Conservation (phyloP, 257 asterid species). For the Jacaranda copaia region DNA sequence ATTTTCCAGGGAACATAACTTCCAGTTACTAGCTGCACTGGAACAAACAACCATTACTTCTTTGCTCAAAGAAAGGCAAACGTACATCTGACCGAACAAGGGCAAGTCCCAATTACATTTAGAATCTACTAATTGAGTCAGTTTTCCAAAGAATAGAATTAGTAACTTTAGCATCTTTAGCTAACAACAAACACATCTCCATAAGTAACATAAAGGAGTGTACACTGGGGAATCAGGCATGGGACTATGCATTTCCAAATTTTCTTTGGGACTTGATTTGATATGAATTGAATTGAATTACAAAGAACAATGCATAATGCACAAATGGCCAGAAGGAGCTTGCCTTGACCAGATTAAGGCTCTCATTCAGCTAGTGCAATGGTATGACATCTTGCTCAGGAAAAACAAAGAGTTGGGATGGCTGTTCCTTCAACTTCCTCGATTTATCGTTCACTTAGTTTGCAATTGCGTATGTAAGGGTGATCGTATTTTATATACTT, state of each 20-base stretch:
- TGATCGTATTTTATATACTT: slow-evolving; percentile 86
- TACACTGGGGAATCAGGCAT: slow-evolving; percentile 36
- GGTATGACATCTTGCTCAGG: slow-evolving; percentile 19
- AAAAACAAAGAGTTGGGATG: slow-evolving; percentile 31
- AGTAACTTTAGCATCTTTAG: slow-evolving; percentile 31
- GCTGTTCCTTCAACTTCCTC: slow-evolving; percentile 32
- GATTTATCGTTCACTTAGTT: slow-evolving; percentile 64
- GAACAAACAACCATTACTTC: slow-evolving; percentile 11
- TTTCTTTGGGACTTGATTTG: slow-evolving; percentile 30
- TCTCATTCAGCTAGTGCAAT: slow-evolving; percentile 21
- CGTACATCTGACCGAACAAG: neutral
- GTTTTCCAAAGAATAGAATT: slow-evolving; percentile 46
- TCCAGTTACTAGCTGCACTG: neutral
- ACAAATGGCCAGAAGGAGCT: slow-evolving; percentile 30
- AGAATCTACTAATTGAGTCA: slow-evolving; percentile 33
- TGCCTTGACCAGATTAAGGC: slow-evolving; percentile 36
- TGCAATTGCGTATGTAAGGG: slow-evolving; percentile 77
- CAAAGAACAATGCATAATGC: slow-evolving; percentile 39
- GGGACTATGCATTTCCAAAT: slow-evolving; percentile 31
- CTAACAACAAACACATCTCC: slow-evolving; percentile 35
- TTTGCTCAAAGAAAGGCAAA: slow-evolving; percentile 15
- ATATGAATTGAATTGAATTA: slow-evolving; percentile 52
- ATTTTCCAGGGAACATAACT: neutral
- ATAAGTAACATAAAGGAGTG: slow-evolving; percentile 27
- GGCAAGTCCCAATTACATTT: slow-evolving; percentile 31